Base-by-base conservation (phyloP, 805 yeast species). In the Candida gorgasii region DNA sequence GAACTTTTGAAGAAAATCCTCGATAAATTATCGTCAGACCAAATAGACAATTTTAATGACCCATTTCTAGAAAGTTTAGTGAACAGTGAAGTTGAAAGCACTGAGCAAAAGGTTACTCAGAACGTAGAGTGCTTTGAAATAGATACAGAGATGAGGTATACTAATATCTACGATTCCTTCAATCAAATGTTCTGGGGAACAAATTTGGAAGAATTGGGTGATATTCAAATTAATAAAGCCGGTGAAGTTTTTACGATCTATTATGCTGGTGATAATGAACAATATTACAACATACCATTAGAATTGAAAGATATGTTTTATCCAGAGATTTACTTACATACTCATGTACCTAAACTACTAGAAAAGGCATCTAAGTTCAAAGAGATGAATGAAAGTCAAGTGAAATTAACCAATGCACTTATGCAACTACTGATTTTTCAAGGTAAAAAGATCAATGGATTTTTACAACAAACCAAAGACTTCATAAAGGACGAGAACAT, bases 141-240 rank as follows among this genome's bases (percentile, higher is more conserved):
- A 13, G 73, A 70, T 22, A 23, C 44, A 8, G 73, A 67, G 9
- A 36, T 50, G 6, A 48, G 68, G 24, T 41, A 49, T 12, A 13
- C 48, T 2, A 54, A 54, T 16, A 50, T 70, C n/a, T 61, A 63
- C 37, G 62, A 57, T 26, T 47, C 69, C 1, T 56, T 70, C 40
- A 59, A 65, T 45, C 61, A 57, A 35, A 51, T 69, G 44, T 65
- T 70, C 41, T 69, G 75, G 74, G 60, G 54, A 20, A 58, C 53
- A 29, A 60, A 59, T 28, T 53, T 55, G 20, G 65, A 59, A 18
- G 46, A 44, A 28, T 38, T 65, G 5, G 69, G 69, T 4, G 49
- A 44, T 23, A 56, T 67, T 26, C 49, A 59, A 33, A 62, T 65
- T 33, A 49, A 48, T 14, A 39, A 49, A 5, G 49, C 65, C 24